Evolutionary conservation across 2,329 filamentous ascomycete genomes (phyloP).

Genomic region (Aspergillus versicolor): DNA sequence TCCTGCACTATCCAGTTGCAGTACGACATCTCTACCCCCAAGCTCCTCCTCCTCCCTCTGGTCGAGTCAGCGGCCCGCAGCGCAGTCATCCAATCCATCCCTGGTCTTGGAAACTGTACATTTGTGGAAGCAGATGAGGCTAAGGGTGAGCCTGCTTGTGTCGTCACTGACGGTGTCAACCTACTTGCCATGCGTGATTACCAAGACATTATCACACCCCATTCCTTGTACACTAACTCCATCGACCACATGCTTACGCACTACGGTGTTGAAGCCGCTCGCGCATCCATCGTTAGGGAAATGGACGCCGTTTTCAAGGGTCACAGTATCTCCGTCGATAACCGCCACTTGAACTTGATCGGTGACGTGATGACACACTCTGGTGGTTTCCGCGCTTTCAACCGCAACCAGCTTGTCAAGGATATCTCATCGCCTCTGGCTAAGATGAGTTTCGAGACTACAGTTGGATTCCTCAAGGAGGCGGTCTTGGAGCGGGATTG

Average conservation of each 20-base stretch:
- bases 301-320: slow-evolving; percentile 80
- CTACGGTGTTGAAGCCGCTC: slow-evolving; percentile 92
- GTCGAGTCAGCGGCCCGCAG: slow-evolving; percentile 77
- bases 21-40: slow-evolving; percentile 77
- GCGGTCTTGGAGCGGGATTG: slow-evolving; percentile 86
- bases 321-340: slow-evolving; percentile 90
- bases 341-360: slow-evolving; percentile 90
- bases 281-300: slow-evolving; percentile 82
- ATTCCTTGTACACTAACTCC: slow-evolving; percentile 87
- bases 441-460: slow-evolving; percentile 99
- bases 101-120: slow-evolving; percentile 71
- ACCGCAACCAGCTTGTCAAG: slow-evolving; percentile 76
- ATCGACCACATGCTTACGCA: slow-evolving; percentile 78
- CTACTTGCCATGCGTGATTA: slow-evolving; percentile 87
- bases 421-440: slow-evolving; percentile 87
- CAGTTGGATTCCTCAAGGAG: slow-evolving; percentile 87
- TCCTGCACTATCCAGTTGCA: slow-evolving; percentile 80
- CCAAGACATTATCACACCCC: slow-evolving; percentile 79
- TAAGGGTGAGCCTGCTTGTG: slow-evolving; percentile 47
- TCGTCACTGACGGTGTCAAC: slow-evolving; percentile 84
- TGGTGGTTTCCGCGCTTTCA: slow-evolving; percentile 88
- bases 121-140: slow-evolving; percentile 62
- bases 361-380: slow-evolving; percentile 97
- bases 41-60: slow-evolving; percentile 88
- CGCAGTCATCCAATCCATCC: slow-evolving; percentile 83